Conservation (phyloP, 371 early-diverging fungal genomes). For the Phascolomyces articulosus region DNA sequence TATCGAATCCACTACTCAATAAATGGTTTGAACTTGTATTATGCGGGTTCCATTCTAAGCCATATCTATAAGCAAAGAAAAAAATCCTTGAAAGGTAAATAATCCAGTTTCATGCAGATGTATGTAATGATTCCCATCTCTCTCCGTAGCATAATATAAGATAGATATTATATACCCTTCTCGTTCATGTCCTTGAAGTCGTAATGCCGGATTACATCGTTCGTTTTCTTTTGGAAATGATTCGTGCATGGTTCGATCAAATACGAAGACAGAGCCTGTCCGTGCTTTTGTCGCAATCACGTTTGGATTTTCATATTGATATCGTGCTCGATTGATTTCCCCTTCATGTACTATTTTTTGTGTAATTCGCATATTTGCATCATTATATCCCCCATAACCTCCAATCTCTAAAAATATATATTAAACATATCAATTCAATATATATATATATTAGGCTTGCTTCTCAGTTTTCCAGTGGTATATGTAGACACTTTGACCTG, state of each 20-base stretch:
- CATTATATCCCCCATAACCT: slow-evolving; percentile 69
- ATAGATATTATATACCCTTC: slow-evolving; percentile 79
- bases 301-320: slow-evolving; percentile 92
- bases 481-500: neutral
- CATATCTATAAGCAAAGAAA: slow-evolving; percentile 55
- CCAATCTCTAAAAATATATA: slow-evolving; percentile 62
- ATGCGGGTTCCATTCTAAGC: slow-evolving; percentile 76
- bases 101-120: too few relatives aligned
- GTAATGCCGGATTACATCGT: slow-evolving; percentile 83
- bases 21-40: slow-evolving; percentile 61
- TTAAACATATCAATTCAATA: neutral
- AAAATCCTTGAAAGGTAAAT: too few relatives aligned
- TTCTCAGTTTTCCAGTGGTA: neutral
- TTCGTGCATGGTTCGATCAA: slow-evolving; percentile 93
- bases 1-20: slow-evolving; percentile 90
- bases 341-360: slow-evolving; percentile 94
- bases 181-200: slow-evolving; percentile 86
- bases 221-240: slow-evolving; percentile 69
- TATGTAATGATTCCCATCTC: neutral
- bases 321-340: slow-evolving; percentile 94
- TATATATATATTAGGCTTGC: too few relatives aligned
- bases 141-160: neutral
- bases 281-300: slow-evolving; percentile 96
- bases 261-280: slow-evolving; percentile 89
- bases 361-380: slow-evolving; percentile 76